Percentiles rank a stretch among this genome's conserved stretches.
These are phyloP conservation scores for Umbelopsis sp. DNA, from an alignment of 192 early-diverging fungal species.

Conservation along the genomic window DNA sequence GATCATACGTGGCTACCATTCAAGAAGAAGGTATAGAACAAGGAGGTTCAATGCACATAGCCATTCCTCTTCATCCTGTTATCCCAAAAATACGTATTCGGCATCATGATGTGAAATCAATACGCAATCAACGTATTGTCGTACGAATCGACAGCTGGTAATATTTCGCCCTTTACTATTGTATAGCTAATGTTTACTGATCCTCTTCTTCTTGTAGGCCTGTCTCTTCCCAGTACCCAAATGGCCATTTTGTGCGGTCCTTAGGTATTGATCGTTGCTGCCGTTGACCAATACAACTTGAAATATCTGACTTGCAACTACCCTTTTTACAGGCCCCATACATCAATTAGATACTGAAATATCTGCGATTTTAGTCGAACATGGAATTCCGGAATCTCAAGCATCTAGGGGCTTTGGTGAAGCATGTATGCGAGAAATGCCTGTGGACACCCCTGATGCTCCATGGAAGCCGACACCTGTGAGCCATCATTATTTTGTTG, in stretches of 20 bases:
- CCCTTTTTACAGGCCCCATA: conserved; percentile 45
- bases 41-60: conserved; percentile 61
- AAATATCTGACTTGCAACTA: too few species aligned
- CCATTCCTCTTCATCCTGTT: conserved; percentile 62
- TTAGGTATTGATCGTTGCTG: conserved; percentile 32
- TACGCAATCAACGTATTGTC: conserved; percentile 66
- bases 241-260: conserved; percentile 74
- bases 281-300: too few species aligned
- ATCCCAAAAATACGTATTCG: conserved; percentile 81
- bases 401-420: conserved; percentile 66
- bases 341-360: conserved; percentile 73
- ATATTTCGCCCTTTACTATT: background rate
- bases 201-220: conserved; percentile 39
- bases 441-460: conserved; percentile 45
- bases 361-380: conserved; percentile 76
- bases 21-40: conserved; percentile 58
- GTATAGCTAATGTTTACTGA: background rate
- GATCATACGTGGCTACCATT: conserved; percentile 75
- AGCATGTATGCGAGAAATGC: conserved; percentile 68
- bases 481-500: background rate
- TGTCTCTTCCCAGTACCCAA: conserved; percentile 69
- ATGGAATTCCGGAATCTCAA: conserved; percentile 75
- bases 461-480: conserved; percentile 58
- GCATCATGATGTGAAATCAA: conserved; percentile 56
- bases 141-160: conserved; percentile 73